Percentiles rank a stretch among this genome's conserved stretches.
Conservation (phyloP, 306 rosid genomes). For the Betula pendula region DNA sequence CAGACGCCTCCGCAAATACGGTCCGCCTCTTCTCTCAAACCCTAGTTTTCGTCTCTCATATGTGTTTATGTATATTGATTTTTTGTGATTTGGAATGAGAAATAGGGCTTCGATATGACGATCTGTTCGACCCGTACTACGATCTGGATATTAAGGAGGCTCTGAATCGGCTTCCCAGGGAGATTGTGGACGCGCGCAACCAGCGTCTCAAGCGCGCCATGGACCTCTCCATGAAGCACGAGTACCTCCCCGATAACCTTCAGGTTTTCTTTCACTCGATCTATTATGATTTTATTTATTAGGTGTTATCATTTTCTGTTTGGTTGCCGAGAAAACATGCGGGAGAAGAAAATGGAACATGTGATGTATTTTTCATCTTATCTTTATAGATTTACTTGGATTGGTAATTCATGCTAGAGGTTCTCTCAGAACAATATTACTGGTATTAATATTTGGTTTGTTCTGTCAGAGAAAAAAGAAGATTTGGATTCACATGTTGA, state of each 20-base stretch:
- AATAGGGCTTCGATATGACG: constrained; percentile 90
- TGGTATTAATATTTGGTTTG: not conserved
- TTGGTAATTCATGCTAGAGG: not conserved
- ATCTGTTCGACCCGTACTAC: constrained; percentile 78
- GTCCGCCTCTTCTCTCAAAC: constrained; percentile 34
- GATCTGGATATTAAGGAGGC: constrained; percentile 93
- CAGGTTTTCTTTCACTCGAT: constrained; percentile 50
- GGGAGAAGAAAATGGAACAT: too few relatives aligned
- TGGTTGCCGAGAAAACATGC: too few relatives aligned
- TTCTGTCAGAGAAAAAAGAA: not conserved
- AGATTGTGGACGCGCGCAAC: constrained; percentile 86
- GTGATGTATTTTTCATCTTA: not conserved
- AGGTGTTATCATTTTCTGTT: not conserved
- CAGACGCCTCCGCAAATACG: constrained; percentile 74
- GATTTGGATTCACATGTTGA: not conserved
- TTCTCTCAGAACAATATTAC: not conserved
- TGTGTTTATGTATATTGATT: not conserved
- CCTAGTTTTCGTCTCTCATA: constrained; percentile 17
- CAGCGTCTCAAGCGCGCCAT: constrained; percentile 96
- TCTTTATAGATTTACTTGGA: not conserved
- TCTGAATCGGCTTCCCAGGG: constrained; percentile 80
- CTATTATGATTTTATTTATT: not conserved
- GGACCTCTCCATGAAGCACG: constrained; percentile 97
- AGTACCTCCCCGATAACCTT: constrained; percentile 75
- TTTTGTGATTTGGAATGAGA: not conserved